Evolutionary conservation across 371 early-diverging fungal species (phyloP), one percentile per base, ranked within the genome.

Genomic region (Dichotomocladium elegans): DNA sequence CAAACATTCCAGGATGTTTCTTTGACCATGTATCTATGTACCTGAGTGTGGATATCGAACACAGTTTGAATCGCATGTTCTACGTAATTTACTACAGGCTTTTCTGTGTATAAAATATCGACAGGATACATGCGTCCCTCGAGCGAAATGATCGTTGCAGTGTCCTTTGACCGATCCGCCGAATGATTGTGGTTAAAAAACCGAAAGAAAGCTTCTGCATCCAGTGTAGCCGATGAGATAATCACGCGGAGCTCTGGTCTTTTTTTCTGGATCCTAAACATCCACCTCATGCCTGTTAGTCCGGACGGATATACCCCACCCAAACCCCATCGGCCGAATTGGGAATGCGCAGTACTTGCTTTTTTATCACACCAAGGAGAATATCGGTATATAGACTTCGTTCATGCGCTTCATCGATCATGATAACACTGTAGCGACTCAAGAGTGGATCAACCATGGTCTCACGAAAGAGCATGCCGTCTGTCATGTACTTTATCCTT

Each of bases 331-430:
- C n/a, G n/a, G n/a, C n/a, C n/a, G n/a, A n/a, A n/a, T n/a, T n/a
- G n/a, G n/a, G n/a, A n/a, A n/a, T n/a, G n/a, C n/a, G 21, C n/a
- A 8, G 21, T 11, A 48, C 76, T 56, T 73, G 85, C 84, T 81
- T 77, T 58, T 83, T 85, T 4, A 94, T 60, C 48, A 94, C 81
- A 5, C 92, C 90, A 19, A 96, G 74, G 6, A 95, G 60, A 9
- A 94, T 78, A 57, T 96, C 95, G 2, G 92, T 93, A 52, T 91
- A 90, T 14, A 91, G 67, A 34, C 88, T 92, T 41, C 94, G 70
- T 69, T 94, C 97, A 69, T 96, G 97, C 3, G 93, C 92, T 67
- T 96, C 97, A 65, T 96, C 97, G 44, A 96, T 78, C 64, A 96
- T 90, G 41, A 94, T 87, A 14, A 87, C 88, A 41, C 86, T 86